Conservation (phyloP, 1,139 yeast genomes). For the Pichia sp. region DNA sequence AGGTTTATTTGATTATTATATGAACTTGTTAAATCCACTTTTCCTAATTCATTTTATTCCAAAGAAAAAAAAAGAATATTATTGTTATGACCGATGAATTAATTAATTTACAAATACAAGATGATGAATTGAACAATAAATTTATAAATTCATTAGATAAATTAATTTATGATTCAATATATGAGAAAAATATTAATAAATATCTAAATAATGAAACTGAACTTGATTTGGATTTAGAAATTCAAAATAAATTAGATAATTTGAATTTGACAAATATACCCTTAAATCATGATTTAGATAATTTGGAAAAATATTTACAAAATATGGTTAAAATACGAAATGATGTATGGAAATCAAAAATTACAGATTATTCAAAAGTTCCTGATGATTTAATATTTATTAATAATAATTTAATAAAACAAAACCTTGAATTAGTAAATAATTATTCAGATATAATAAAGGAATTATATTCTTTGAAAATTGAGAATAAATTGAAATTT, state of each 20-base stretch:
- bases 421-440: neutral
- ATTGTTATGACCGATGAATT: neutral
- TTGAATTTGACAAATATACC: neutral
- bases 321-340: constrained; percentile 12
- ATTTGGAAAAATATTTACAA: constrained; percentile 1
- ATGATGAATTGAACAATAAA: constrained; percentile 16
- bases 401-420: neutral
- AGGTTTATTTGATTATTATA: too few species aligned
- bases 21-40: too few species aligned
- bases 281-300: neutral
- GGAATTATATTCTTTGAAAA: neutral
- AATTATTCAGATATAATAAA: neutral
- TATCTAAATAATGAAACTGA: neutral
- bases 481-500: neutral
- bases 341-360: constrained; percentile 1
- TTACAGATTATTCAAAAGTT: neutral
- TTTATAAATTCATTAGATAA: constrained; percentile 17
- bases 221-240: neutral
- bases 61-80: too few species aligned
- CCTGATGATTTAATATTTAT: neutral
- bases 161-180: constrained; percentile 15
- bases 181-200: neutral
- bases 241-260: constrained; percentile 1
- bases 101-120: constrained; percentile 15
- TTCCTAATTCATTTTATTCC: too few species aligned